Evolutionary conservation across 176 grass and related monocot genomes (phyloP), one percentile per base, ranked within the genome.

Genomic region (Aegilops tauschii): DNA sequence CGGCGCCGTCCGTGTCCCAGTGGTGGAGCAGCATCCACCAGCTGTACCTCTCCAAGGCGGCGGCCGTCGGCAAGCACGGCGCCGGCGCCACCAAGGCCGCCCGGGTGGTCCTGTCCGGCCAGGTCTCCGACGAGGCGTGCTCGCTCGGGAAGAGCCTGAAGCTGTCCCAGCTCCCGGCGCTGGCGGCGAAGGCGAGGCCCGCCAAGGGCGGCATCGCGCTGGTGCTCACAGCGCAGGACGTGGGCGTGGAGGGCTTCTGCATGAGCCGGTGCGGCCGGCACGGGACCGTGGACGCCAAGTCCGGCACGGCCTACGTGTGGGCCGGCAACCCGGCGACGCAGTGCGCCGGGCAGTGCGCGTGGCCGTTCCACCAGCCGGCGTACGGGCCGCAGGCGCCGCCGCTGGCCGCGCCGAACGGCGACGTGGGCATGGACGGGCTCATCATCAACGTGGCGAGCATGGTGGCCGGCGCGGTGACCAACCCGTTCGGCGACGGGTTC

Each of bases 311-410:
- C 0, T 95, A 93, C 71, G 74, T 86, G 5, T 90, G 93, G 94
- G 87, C 93, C 4, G 94, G 94, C 27, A 91, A 93, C 89, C 65
- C 94, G 27, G 89, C 84, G 45, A 65, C 72, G 7, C 97, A 99
- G 90, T 99, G 94, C 85, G 90, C 92, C 0, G 97, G 94, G 8
- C 90, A 91, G 84, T 99, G 97, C 80, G 90, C 97, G 75, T 96
- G 97, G 97, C 97, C 97, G 59, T 99, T 99, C 88, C 92, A 94
- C 82, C 83, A 91, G 82, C 94, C 94, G 9, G 44, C 73, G 31
- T 95, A 89, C 27, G 93, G 93, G 50, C 90, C 93, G 0, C 93
- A 95, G 87, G 68, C 69, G 34, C 76, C 83, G 17, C 64, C 90
- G 59, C 68, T 95, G 6, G 54, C 82, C 9, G 40, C 93, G 0